Evolutionary conservation across 2,329 filamentous ascomycete genomes (phyloP), one percentile per base, ranked within the genome.

Genomic region (Diplodia scrobiculata): DNA sequence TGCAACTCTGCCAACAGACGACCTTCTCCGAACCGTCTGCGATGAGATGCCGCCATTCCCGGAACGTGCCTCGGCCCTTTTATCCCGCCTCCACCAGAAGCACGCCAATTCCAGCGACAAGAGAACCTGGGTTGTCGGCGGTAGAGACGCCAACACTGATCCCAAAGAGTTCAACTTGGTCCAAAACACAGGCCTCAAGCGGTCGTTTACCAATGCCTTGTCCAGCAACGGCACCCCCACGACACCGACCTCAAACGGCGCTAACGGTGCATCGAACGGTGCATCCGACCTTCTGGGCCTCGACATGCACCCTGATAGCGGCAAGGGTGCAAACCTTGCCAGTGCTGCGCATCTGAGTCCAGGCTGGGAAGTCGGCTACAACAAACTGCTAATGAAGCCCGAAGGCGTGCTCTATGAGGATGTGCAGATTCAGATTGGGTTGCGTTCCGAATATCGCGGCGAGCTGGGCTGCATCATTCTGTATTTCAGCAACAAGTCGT

Each of bases 31-130:
- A 62, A 98, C 95, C 0, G 89, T 99, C 5, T 97, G 93, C 77
- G 95, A 99, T 72, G 95, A 99, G 77, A 99, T 99, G 96, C 95
- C 95, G 2, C 93, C 95, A 0, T 99, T 98, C 79, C 96, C 95
- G 0, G 93, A 99, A 77, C 85, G 96, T 68, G 89, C 96, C 67
- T 98, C 95, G 5, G 94, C 95, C 1, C 82, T 99, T 32, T 83
- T 99, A 11, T 97, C 94, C 47, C 86, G 95, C 67, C 84, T 99
- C 59, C 94, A 99, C 78, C 92, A 97, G 78, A 98, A 96, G 80
- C 92, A 96, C 73, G 91, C 90, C 55, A 91, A 90, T 68, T 95
- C 92, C 14, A 96, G 91, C 75, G 95, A 99, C 77, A 96, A 96
- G 80, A 87, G 94, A 68, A 98, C 95, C 1, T 99, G 95, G 95